Evolutionary conservation across 768 basidiomycete genomes (phyloP), one percentile per base, ranked within the genome.

Genomic region (Nidularia sp.): DNA sequence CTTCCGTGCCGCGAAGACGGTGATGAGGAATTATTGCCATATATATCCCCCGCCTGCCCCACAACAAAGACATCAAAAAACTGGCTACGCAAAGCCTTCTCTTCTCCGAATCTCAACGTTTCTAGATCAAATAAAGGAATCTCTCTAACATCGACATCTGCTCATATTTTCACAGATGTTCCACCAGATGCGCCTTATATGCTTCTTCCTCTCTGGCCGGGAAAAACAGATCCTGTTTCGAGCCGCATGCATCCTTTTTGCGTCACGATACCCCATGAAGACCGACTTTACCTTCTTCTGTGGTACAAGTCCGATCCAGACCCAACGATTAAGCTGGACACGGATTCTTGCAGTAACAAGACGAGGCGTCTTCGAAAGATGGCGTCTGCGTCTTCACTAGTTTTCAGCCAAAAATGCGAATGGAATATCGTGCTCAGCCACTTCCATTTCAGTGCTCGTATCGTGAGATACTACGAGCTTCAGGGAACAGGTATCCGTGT

Each of bases 401-500:
- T 2, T 12, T 41, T 41, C 15, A 12, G 12, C 12, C 2, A 18
- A 18, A 41, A 18, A 41, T 41, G 15, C 15, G 3, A 18, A 2
- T 41, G 39, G 39, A 41, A 10, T 12, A 12, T 29, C 8, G 29
- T 35, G n/a, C 34, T 33, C 9, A 32, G 33, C 7, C 47, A 35
- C 6, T 48, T 48, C 47, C 47, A 35, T 13, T 48, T 48, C 34
- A 48, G 29, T 25, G 47, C 32, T 6, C 47, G 47, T 13, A 25
- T 48, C 8, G 31, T 48, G 25, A n/a, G 8, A 10, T 29, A 48
- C 34, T 7, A 48, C n/a, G 13, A 48, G 5, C 47, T 48, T 25
- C 47, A 48, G 25, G 47, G 47, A 8, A 48, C 31, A 13, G 47
- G 47, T 34, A 34, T 48, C 4, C 47, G 47, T n/a, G 15, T 48